Conservation (phyloP, 805 yeast genomes). For the Clavispora fructus region DNA sequence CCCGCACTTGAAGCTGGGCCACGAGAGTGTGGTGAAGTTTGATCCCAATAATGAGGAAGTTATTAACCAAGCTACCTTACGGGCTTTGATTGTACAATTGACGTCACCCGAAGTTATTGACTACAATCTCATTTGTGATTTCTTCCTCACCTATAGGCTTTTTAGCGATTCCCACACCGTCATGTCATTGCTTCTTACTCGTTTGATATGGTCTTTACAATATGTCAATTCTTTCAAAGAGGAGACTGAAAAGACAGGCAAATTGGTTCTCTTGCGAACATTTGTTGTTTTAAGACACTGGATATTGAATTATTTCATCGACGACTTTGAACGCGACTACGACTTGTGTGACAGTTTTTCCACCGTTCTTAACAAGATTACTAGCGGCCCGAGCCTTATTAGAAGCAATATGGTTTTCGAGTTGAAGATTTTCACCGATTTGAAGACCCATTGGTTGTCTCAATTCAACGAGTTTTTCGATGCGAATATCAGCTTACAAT, state of each 20-base stretch:
- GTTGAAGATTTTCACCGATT: conserved; percentile 31
- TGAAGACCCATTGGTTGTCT: conserved; percentile 38
- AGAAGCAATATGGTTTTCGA: conserved; percentile 28
- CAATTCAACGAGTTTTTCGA: conserved; percentile 30
- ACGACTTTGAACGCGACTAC: conserved; percentile 52
- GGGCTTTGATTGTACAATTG: conserved; percentile 50
- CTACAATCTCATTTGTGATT: conserved; percentile 76
- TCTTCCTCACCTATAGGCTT: conserved; percentile 76
- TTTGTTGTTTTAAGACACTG: conserved; percentile 88
- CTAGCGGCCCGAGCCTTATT: conserved; percentile 26
- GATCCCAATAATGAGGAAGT: conserved; percentile 28
- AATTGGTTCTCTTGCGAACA: conserved; percentile 67
- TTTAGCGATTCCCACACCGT: conserved; percentile 58
- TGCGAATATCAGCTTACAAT: conserved; percentile 17
- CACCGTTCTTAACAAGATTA: conserved; percentile 39
- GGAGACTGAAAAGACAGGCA: conserved; percentile 44
- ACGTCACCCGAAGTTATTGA: conserved; percentile 73
- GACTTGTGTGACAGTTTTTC: conserved; percentile 42
- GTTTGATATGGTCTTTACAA: conserved; percentile 70
- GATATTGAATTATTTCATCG: conserved; percentile 80
- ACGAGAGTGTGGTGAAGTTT: conserved; percentile 26
- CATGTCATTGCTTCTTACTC: conserved; percentile 53
- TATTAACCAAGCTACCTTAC: conserved; percentile 34
- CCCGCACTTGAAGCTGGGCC: conserved; percentile 23
- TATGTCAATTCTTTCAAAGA: conserved; percentile 26